These are phyloP conservation scores for Starmerella scarabaei DNA, from an alignment of 805 yeast genomes.

Conservation along the genomic window DNA sequence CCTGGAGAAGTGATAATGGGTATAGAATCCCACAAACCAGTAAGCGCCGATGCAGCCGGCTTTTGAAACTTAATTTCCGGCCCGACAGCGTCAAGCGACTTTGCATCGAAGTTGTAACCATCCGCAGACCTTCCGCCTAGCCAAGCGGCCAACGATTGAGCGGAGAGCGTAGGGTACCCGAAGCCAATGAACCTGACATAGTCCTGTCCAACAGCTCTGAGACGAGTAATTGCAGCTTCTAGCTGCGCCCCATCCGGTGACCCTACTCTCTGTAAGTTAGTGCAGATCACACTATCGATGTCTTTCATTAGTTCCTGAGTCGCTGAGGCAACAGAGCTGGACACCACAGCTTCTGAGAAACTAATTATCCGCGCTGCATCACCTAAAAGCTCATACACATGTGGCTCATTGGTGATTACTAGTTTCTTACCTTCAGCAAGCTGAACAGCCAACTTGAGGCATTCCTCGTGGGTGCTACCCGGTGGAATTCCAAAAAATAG, in stretches of 20 bases:
- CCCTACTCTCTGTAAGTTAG: slow-evolving; percentile 59
- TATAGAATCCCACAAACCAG: slow-evolving; percentile 1
- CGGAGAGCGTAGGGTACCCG: slow-evolving; percentile 57
- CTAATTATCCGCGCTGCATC: neutral
- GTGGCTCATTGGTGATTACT: neutral
- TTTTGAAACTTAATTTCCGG: slow-evolving; percentile 29
- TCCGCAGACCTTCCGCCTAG: slow-evolving; percentile 50
- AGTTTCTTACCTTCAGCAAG: neutral
- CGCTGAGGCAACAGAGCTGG: neutral
- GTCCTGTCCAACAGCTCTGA: slow-evolving; percentile 19
- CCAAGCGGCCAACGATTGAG: slow-evolving; percentile 76
- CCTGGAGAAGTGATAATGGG: neutral
- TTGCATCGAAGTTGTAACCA: slow-evolving; percentile 57
- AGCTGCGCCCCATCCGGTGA: slow-evolving; percentile 48
- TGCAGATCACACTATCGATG: slow-evolving; percentile 57
- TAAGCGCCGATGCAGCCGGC: slow-evolving; percentile 42
- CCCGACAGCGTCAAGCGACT: slow-evolving; percentile 51
- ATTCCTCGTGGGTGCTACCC: neutral
- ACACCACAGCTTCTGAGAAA: neutral
- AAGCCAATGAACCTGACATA: slow-evolving; percentile 50
- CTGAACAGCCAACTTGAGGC: neutral
- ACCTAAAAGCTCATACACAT: neutral
- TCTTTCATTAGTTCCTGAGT: slow-evolving; percentile 34
- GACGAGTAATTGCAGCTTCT: slow-evolving; percentile 58
- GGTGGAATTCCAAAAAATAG: slow-evolving; percentile 43